Evolutionary conservation across 345 rosid species (phyloP).

Genomic region (Cardiospermum halicacabum): DNA sequence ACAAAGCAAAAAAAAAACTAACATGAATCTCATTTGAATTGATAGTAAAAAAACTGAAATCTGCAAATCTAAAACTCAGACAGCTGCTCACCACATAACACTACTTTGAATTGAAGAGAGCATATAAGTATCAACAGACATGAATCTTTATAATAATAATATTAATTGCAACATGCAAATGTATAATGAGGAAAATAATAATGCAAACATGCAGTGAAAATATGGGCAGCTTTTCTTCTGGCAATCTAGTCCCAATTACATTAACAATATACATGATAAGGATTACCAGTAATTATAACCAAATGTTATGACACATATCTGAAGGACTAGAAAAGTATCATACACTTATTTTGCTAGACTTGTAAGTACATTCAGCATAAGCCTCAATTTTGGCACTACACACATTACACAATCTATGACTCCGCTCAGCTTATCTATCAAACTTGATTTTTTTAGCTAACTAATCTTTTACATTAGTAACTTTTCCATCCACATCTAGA

Average conservation of each 20-base stretch:
- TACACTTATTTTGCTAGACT: too few species aligned
- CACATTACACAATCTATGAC: neutral
- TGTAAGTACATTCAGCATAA: neutral
- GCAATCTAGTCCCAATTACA: conserved; percentile 49
- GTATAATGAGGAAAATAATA: too few species aligned
- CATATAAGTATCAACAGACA: too few species aligned
- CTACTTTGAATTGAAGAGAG: too few species aligned
- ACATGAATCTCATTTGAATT: too few species aligned
- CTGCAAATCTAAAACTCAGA: too few species aligned
- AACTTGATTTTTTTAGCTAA: neutral
- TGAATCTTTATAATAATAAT: too few species aligned
- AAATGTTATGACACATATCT: neutral
- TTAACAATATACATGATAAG: neutral
- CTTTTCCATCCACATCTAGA: neutral
- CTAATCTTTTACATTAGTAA: neutral
- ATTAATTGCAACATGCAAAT: too few species aligned
- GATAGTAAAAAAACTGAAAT: too few species aligned
- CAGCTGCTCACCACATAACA: too few species aligned
- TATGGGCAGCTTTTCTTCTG: conserved; percentile 76
- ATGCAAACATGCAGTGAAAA: too few species aligned
- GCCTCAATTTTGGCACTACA: neutral
- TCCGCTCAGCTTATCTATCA: neutral
- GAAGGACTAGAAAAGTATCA: neutral
- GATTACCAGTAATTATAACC: neutral
- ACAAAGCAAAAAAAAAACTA: too few species aligned